These are phyloP conservation scores for Thuidium tamariscinum DNA, from an alignment of 225 moss, liverwort and hornwort species.

Conservation along the genomic window DNA sequence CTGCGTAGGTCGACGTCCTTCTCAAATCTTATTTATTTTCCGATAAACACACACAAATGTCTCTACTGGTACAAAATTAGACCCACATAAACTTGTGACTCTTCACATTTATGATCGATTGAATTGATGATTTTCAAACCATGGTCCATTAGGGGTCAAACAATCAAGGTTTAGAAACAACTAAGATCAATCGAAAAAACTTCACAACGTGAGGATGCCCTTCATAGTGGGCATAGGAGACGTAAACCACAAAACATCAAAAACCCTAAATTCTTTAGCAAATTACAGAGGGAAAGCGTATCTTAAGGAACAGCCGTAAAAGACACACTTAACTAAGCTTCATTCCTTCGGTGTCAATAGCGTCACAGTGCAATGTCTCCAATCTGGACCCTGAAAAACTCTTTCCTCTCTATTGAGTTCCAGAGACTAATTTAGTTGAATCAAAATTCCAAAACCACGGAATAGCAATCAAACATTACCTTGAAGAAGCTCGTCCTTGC, in stretches of 20 bases:
- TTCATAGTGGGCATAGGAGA: background rate
- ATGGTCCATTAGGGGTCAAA: background rate
- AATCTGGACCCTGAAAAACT: background rate
- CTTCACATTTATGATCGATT: background rate
- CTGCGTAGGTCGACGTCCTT: background rate
- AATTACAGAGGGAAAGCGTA: background rate
- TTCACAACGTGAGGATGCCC: background rate
- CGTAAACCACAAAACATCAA: background rate
- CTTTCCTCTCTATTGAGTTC: background rate
- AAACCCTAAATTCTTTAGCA: background rate
- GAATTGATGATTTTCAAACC: background rate
- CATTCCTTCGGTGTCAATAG: background rate
- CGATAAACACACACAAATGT: background rate
- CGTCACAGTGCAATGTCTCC: background rate
- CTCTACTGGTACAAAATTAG: background rate
- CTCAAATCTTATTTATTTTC: background rate
- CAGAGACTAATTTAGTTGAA: background rate
- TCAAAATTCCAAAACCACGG: background rate
- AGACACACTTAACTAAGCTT: background rate
- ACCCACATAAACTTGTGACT: background rate
- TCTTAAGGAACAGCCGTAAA: background rate
- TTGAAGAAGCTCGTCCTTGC: slow-evolving; percentile 56
- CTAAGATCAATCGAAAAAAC: background rate
- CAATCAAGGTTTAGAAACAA: background rate
- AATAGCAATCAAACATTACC: slow-evolving; percentile 16